Evolutionary conservation across 345 rosid genomes (phyloP).

Genomic region (Trapa incisa): DNA sequence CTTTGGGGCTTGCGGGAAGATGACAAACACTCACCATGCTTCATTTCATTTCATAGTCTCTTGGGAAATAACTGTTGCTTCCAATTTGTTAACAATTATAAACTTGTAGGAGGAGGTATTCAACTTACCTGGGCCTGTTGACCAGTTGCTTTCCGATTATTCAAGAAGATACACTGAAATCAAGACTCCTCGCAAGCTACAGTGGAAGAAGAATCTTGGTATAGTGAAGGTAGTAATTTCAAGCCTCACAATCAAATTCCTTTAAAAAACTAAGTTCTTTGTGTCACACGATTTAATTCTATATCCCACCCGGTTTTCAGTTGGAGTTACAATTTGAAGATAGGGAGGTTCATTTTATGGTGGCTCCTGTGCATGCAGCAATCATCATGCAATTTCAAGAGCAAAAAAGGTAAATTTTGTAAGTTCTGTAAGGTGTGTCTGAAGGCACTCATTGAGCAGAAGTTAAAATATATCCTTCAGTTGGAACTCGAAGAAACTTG

Average conservation of each 20-base stretch:
- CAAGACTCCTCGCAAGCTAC: constrained; percentile 89
- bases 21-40: background rate
- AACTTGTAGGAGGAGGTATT: constrained; percentile 72
- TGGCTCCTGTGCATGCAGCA: constrained; percentile 80
- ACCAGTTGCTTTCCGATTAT: constrained; percentile 68
- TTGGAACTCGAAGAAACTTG: constrained; percentile 73
- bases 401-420: constrained; percentile 41
- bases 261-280: background rate
- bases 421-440: background rate
- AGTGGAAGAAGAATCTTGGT: constrained; percentile 98
- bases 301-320: constrained; percentile 23
- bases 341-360: constrained; percentile 61
- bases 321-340: constrained; percentile 92
- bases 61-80: background rate
- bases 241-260: background rate
- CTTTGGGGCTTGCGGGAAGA: background rate
- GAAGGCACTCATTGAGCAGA: background rate
- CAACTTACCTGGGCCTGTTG: constrained; percentile 57
- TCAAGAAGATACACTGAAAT: constrained; percentile 65
- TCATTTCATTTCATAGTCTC: background rate
- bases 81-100: constrained; percentile 5
- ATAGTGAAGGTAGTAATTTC: constrained; percentile 55
- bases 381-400: constrained; percentile 94
- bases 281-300: background rate
- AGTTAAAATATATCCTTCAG: constrained; percentile 26